A percentile compares a stretch with the other conserved stretches of the same genome.
phyloP scores from a whole-genome alignment of 2,329 filamentous ascomycete species.

The Beauveria varroae region DNA sequence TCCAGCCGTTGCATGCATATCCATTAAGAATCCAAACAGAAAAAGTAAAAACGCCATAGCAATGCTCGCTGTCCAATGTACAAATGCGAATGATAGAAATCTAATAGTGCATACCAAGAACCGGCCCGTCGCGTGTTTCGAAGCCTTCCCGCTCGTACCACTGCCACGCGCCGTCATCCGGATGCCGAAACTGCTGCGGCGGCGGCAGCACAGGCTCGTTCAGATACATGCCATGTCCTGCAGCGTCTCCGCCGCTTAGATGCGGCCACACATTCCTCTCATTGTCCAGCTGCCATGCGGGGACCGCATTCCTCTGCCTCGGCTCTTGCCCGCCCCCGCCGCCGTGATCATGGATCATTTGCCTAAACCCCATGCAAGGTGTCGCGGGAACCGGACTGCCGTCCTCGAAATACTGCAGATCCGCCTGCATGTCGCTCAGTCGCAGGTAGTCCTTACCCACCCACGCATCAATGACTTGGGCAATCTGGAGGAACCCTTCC shows the following conservation, averaged over 20 bases:
- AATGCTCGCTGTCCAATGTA: conserved; percentile 8
- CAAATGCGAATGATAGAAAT: not conserved
- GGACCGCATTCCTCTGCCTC: not conserved
- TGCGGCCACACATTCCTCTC: conserved; percentile 10
- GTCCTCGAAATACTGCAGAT: conserved; percentile 46
- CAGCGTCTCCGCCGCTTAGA: not conserved
- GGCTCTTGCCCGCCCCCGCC: not conserved
- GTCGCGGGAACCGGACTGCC: conserved; percentile 2
- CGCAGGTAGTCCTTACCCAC: conserved; percentile 47
- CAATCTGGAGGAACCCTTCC: conserved; percentile 50
- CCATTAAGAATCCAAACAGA: not conserved
- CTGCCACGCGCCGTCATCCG: conserved; percentile 23
- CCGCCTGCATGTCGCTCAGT: conserved; percentile 53
- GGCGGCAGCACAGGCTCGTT: conserved; percentile 5
- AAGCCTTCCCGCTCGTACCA: conserved; percentile 29
- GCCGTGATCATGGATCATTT: not conserved
- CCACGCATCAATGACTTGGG: conserved; percentile 53
- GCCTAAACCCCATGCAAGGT: conserved; percentile 2
- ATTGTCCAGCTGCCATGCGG: conserved; percentile 12
- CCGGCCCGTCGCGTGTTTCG: conserved; percentile 16
- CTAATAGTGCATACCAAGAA: conserved; percentile 5
- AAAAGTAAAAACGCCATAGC: not conserved
- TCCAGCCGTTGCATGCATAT: not conserved
- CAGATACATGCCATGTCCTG: not conserved
- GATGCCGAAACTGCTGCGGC: conserved; percentile 5